Evolutionary conservation across 2,329 filamentous ascomycete genomes (phyloP), one percentile per base, ranked within the genome.

Genomic region (Colletotrichum falcatum): DNA sequence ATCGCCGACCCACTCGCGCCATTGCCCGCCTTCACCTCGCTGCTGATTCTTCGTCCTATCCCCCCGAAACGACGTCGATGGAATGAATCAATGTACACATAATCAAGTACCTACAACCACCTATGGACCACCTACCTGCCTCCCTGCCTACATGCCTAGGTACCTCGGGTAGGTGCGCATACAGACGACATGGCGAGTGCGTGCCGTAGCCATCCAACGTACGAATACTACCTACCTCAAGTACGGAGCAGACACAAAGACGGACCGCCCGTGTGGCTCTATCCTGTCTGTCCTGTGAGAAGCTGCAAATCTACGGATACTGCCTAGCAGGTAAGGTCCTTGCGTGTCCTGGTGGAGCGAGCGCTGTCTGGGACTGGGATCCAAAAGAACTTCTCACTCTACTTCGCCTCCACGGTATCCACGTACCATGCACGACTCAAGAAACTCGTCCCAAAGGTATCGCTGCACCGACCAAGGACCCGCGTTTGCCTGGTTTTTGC

Each of bases 401-500:
- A 63, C 68, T 71, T 71, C 68, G 68, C 68, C 68, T 68, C 68
- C 68, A 62, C 68, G 60, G 64, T 71, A 71, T 71, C 68, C 68
- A 71, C 68, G 68, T 39, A 23, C 68, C 53, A 71, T 71, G 59
- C 64, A 63, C 68, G 65, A 71, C 68, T 71, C 68, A 71, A 71
- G 68, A 68, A 68, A 71, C 64, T 68, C 68, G 48, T 68, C 58
- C 68, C 59, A 67, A 39, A 44, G 44, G 64, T 68, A 48, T 71
- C 68, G 62, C 42, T 68, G 35, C 56, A 59, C 37, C 39, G 35
- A 59, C 28, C 59, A 46, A 48, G 68, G 64, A 54, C 64, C 70
- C 66, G 66, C 70, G 70, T 64, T 73, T 73, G 65, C 72, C 70
- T 73, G 61, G 62, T 73, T 72, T 70, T 73, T 72, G 71, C 71